Conservation (phyloP, 768 basidiomycete genomes). For the Mycena kentingensis region DNA sequence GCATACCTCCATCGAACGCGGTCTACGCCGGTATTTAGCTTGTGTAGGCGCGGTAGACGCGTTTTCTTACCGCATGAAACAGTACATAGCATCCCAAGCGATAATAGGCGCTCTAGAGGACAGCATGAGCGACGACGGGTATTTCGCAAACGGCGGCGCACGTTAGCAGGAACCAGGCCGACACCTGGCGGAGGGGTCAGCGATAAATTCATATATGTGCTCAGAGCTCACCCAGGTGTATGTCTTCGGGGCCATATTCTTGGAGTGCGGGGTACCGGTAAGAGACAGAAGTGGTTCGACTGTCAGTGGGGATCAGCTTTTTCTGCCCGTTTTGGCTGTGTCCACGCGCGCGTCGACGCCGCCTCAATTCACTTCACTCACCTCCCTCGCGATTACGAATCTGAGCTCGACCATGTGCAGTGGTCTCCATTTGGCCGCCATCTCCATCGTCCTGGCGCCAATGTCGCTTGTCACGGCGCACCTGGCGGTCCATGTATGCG, state of each 20-base stretch:
- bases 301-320: not conserved
- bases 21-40: slow-evolving; percentile 44
- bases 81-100: slow-evolving; percentile 81
- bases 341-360: too few relatives aligned
- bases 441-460: slow-evolving; percentile 4
- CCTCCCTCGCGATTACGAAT: slow-evolving; percentile 5
- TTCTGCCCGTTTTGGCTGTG: too few relatives aligned
- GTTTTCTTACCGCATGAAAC: slow-evolving; percentile 67
- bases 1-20: slow-evolving; percentile 71
- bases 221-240: slow-evolving; percentile 61
- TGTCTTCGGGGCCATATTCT: slow-evolving; percentile 51
- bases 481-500: slow-evolving; percentile 27
- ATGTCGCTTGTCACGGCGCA: slow-evolving; percentile 3
- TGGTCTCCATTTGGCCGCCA: not conserved
- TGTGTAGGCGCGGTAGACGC: slow-evolving; percentile 5
- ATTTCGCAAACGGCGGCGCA: slow-evolving; percentile 33
- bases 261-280: not conserved
- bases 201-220: too few relatives aligned
- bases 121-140: not conserved
- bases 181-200: too few relatives aligned
- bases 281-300: slow-evolving; percentile 13
- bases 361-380: not conserved
- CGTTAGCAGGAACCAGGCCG: slow-evolving; percentile 71
- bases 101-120: slow-evolving; percentile 50
- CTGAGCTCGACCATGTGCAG: not conserved